Percentiles rank a stretch among this genome's conserved stretches.
Evolutionary conservation across 1,284 basidiomycete species (phyloP).

Genomic region (Taiwanofungus camphoratus): DNA sequence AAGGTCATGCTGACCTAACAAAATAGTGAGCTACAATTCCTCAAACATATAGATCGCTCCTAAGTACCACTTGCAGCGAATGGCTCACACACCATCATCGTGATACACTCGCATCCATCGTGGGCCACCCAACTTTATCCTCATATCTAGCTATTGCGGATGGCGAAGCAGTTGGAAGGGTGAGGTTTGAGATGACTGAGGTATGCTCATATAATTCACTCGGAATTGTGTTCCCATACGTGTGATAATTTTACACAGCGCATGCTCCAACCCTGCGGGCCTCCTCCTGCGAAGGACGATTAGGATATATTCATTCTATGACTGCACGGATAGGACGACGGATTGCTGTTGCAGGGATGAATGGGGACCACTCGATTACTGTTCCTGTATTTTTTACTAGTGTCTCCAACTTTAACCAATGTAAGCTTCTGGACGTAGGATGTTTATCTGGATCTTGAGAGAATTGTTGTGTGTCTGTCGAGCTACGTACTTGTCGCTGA

Average conservation of each 20-base stretch:
- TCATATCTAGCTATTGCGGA: slow-evolving; percentile 92
- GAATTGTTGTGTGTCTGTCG: no score
- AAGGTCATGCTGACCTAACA: slow-evolving; percentile 88
- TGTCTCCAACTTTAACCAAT: no score
- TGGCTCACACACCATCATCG: slow-evolving; percentile 98
- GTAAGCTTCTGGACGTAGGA: no score
- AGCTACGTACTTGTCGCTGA: no score
- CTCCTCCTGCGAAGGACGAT: slow-evolving; percentile 90
- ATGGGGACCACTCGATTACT: no score
- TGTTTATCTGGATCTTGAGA: no score
- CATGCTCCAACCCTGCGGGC: slow-evolving; percentile 98
- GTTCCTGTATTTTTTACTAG: no score
- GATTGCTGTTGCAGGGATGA: no score
- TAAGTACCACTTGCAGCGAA: slow-evolving; percentile 56
- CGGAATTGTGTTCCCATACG: neutral
- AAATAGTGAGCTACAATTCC: slow-evolving; percentile 70
- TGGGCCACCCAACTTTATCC: slow-evolving; percentile 83
- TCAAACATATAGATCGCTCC: slow-evolving; percentile 6
- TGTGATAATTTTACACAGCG: slow-evolving; percentile 43
- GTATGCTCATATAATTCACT: slow-evolving; percentile 58
- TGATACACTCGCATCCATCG: slow-evolving; percentile 88
- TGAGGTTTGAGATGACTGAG: slow-evolving; percentile 96
- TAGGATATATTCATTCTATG: no score
- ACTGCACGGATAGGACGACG: no score
- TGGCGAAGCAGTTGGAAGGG: slow-evolving; percentile 82